Evolutionary conservation across 495 filamentous ascomycete species (phyloP), one percentile per base, ranked within the genome.

Genomic region (Aspergillus haitiensis): DNA sequence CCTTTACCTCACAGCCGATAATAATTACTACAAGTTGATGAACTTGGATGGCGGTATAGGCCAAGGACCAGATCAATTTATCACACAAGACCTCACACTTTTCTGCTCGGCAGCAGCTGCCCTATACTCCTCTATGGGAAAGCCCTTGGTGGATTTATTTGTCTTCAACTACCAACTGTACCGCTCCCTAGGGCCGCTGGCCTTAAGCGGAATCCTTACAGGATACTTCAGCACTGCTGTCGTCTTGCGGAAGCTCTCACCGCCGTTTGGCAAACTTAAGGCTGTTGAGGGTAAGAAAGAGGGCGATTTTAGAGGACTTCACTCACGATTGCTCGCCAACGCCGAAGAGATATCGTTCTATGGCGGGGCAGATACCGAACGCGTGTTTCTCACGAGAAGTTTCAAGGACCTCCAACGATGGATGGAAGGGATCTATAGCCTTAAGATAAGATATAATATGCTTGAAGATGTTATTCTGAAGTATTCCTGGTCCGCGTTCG

Each of bases 321-420:
- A 99, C 73, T 86, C 93, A 10, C 84, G 95, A 39, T 79, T 99
- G 0, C 91, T 99, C 58, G 92, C 93, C 32, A 99, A 99, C 70
- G 93, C 95, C 21, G 95, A 99, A 75, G 95, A 99, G 69, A 86
- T 99, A n/a, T 94, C 95, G 7, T 99, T 99, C 72, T 99, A 99
- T 66, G 91, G 91, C 33, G 95, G 95, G 51, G 89, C 93, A 10
- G 89, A 92, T 60, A 96, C 92, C 76, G 95, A 99, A 72, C 92
- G 90, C 69, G 81, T 84, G 2, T 94, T 97, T 72, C 78, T 99
- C 10, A 88, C 94, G 60, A 85, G 84, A 64, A 93, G 93, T 62
- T 99, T 97, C 78, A 89, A 86, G 70, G 90, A 93, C 32, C 79
- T 99, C 21, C 92, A 92, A 69, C 84, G 84, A 52, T 95, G 91